Evolutionary conservation across 73 alveolate species (phyloP).

Genomic region (Stentor roeselii): DNA sequence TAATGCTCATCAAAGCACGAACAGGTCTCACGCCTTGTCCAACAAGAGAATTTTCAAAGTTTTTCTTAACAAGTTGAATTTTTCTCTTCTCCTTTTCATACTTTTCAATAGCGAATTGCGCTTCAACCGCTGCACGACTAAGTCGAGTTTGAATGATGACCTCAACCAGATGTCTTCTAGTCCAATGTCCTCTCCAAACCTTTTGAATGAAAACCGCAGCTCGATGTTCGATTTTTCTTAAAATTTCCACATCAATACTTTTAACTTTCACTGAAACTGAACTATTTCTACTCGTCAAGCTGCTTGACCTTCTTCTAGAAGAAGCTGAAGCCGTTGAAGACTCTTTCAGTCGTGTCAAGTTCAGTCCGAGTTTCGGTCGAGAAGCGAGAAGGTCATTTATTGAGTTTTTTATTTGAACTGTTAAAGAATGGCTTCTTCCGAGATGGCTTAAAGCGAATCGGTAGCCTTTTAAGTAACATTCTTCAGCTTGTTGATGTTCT

Average conservation of each 20-base stretch:
- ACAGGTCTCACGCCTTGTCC: no score
- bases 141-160: background rate
- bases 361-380: background rate
- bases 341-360: background rate
- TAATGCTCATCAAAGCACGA: no score
- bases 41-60: no score
- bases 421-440: background rate
- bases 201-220: background rate
- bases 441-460: background rate
- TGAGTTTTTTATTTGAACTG: background rate
- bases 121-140: background rate
- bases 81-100: background rate
- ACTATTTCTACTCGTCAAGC: background rate
- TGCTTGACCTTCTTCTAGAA: background rate
- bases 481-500: background rate
- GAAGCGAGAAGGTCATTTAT: background rate
- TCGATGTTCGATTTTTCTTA: background rate
- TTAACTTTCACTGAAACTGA: background rate
- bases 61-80: background rate
- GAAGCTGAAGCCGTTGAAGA: background rate
- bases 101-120: background rate
- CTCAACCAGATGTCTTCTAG: background rate
- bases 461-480: slow-evolving; percentile 14
- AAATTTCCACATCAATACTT: background rate
- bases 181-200: background rate